Evolutionary conservation across 2,329 filamentous ascomycete genomes (phyloP).

Genomic region (Rutstroemia sp.): DNA sequence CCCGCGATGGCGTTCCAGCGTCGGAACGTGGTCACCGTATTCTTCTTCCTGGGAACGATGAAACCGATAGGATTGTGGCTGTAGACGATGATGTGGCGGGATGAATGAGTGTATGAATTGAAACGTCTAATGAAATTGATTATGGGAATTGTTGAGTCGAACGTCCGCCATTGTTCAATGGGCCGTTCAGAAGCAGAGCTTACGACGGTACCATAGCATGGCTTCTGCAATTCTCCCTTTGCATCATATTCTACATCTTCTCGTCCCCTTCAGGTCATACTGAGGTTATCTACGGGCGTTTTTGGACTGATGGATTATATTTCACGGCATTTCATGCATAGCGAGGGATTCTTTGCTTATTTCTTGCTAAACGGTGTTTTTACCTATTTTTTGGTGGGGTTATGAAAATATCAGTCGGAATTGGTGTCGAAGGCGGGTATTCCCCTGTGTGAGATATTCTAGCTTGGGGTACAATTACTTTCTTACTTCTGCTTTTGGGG

Average conservation of each 20-base stretch:
- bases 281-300: background rate
- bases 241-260: too few relatives aligned
- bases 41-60: constrained; percentile 30
- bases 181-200: background rate
- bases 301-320: background rate
- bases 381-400: too few relatives aligned
- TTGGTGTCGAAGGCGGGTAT: too few relatives aligned
- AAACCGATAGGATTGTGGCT: constrained; percentile 10
- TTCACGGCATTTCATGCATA: background rate
- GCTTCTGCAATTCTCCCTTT: too few relatives aligned
- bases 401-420: too few relatives aligned
- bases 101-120: constrained; percentile 2
- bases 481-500: too few relatives aligned
- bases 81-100: background rate
- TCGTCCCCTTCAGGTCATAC: background rate
- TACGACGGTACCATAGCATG: too few relatives aligned
- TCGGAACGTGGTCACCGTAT: constrained; percentile 75
- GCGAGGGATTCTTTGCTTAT: constrained; percentile 15
- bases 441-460: too few relatives aligned
- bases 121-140: constrained; percentile 7
- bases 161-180: background rate
- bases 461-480: too few relatives aligned
- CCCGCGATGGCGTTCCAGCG: constrained; percentile 74
- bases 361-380: constrained; percentile 1
- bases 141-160: background rate